Conservation (phyloP, 495 filamentous ascomycete genomes). For the Viridothelium virens region DNA sequence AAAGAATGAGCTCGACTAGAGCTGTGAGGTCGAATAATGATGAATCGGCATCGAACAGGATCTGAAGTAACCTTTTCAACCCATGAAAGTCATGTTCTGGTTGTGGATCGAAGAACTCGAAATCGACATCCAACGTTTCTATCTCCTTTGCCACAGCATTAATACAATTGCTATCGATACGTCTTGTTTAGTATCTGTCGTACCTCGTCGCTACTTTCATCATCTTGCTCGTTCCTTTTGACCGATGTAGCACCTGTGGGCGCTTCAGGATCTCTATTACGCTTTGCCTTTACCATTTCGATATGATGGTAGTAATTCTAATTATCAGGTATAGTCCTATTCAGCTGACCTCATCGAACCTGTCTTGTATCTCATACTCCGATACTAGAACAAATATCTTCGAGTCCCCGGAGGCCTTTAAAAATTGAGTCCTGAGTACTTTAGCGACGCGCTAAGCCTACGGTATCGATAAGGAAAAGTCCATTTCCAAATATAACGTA, state of each 20-base stretch:
- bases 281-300: neutral
- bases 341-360: too few species aligned
- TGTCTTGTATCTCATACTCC: too few species aligned
- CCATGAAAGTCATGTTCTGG: slow-evolving; percentile 89
- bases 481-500: neutral
- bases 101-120: slow-evolving; percentile 97
- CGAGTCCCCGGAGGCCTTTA: neutral
- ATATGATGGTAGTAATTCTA: neutral
- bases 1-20: slow-evolving; percentile 78
- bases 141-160: slow-evolving; percentile 51
- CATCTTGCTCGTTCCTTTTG: slow-evolving; percentile 12
- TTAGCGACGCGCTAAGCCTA: neutral
- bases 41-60: slow-evolving; percentile 86
- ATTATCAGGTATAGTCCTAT: neutral
- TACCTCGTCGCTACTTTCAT: slow-evolving; percentile 24
- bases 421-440: neutral
- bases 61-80: slow-evolving; percentile 78
- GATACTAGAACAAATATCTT: neutral
- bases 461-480: slow-evolving; percentile 10
- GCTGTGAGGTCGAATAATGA: slow-evolving; percentile 78
- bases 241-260: neutral
- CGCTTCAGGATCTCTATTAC: neutral
- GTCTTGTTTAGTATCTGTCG: neutral
- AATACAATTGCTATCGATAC: neutral
- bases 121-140: slow-evolving; percentile 89